A percentile compares a stretch with the other conserved stretches of the same genome.
These are phyloP conservation scores for Talaromyces sp. DNA, from an alignment of 2,329 filamentous ascomycete genomes.

Conservation along the genomic window DNA sequence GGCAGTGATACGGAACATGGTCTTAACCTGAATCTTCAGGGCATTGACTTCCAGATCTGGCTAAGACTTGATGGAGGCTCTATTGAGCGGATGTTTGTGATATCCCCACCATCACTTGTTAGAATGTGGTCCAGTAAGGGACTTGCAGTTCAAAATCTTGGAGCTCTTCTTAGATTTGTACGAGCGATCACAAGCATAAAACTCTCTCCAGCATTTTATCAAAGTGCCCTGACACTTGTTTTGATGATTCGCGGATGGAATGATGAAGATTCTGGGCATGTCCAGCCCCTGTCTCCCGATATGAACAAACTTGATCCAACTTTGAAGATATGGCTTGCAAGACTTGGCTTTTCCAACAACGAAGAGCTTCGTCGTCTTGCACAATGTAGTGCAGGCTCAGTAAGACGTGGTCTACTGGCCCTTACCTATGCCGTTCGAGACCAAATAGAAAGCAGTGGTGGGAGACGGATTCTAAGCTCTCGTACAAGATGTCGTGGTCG, in stretches of 20 bases:
- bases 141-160: neutral
- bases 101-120: neutral
- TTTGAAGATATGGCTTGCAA: constrained; percentile 3
- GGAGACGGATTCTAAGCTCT: neutral
- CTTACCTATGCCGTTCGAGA: neutral
- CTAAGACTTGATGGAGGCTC: neutral
- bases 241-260: constrained; percentile 4
- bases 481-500: neutral
- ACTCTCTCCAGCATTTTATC: constrained; percentile 1
- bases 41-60: neutral
- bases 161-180: constrained; percentile 1
- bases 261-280: neutral
- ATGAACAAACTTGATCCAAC: neutral
- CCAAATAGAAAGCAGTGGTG: neutral
- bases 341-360: neutral
- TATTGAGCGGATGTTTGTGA: constrained; percentile 5
- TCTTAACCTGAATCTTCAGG: neutral
- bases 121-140: constrained; percentile 6
- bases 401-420: constrained; percentile 4
- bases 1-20: neutral
- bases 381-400: neutral
- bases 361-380: constrained; percentile 1
- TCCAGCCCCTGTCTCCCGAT: neutral
- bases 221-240: constrained; percentile 3
- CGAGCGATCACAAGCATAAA: neutral